Conservation (phyloP, 306 rosid genomes). For the Ochetophila trinervis region DNA sequence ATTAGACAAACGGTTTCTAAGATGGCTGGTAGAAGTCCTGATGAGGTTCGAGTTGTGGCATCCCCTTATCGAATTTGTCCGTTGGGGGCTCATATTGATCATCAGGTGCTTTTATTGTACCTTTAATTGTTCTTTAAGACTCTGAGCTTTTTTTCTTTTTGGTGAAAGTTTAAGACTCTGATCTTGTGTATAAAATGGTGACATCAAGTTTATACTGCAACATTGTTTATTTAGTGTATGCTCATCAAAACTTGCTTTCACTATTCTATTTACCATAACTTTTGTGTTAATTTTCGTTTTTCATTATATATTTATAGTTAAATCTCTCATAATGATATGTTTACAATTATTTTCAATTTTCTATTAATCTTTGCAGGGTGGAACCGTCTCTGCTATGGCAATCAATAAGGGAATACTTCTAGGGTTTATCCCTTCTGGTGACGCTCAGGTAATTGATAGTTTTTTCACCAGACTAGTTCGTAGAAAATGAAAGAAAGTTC, state of each 20-base stretch:
- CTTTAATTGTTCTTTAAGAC: not conserved
- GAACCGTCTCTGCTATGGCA: constrained; percentile 85
- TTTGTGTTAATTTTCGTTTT: not conserved
- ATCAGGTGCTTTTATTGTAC: constrained; percentile 57
- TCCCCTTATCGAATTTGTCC: constrained; percentile 98
- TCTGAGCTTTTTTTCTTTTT: too few relatives aligned
- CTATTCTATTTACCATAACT: too few relatives aligned
- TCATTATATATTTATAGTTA: not conserved
- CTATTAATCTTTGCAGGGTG: constrained; percentile 57
- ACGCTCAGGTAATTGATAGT: constrained; percentile 43
- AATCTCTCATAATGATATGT: not conserved
- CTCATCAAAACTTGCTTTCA: not conserved
- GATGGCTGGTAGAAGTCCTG: constrained; percentile 50
- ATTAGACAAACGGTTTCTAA: constrained; percentile 50
- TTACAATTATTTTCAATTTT: not conserved
- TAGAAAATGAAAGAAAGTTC: not conserved
- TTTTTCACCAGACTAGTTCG: not conserved
- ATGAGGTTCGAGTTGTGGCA: constrained; percentile 63
- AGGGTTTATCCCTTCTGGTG: constrained; percentile 78
- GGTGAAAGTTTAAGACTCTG: too few relatives aligned
- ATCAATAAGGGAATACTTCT: constrained; percentile 80
- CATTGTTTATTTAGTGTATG: not conserved
- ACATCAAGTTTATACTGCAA: not conserved
- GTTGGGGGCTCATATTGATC: constrained; percentile 95
- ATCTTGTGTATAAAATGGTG: too few relatives aligned